These are phyloP conservation scores for Phytopythium vexans DNA, from an alignment of 352 stramenopile species.

Conservation along the genomic window DNA sequence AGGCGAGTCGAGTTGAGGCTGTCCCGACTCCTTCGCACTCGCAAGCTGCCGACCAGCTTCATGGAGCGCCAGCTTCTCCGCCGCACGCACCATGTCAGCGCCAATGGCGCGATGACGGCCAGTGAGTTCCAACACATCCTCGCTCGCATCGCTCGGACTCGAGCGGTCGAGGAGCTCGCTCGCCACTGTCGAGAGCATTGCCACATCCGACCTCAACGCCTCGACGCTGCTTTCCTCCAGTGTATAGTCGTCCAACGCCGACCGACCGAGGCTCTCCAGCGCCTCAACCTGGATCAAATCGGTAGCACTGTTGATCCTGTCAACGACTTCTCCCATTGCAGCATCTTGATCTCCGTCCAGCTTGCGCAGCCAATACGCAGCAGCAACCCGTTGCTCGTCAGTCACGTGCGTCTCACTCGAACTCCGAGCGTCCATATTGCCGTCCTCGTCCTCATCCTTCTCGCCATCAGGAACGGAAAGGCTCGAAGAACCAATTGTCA, in stretches of 20 bases:
- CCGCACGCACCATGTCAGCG: slow-evolving; percentile 8
- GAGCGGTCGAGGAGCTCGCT: background rate
- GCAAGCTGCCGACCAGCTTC: slow-evolving; percentile 32
- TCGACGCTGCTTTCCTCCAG: slow-evolving; percentile 1
- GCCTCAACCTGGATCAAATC: background rate
- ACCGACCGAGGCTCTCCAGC: background rate
- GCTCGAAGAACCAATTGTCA: background rate
- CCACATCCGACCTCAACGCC: background rate
- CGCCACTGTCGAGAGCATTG: background rate
- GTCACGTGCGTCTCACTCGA: background rate
- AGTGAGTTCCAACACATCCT: background rate
- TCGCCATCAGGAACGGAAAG: background rate
- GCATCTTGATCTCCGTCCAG: background rate
- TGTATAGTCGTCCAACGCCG: background rate
- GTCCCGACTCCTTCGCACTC: background rate
- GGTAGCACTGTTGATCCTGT: background rate
- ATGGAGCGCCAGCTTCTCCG: slow-evolving; percentile 43
- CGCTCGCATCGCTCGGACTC: too few species aligned
- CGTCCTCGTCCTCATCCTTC: background rate
- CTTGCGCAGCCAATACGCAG: slow-evolving; percentile 5
- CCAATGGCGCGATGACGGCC: background rate
- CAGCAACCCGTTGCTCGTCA: background rate
- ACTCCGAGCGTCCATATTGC: background rate
- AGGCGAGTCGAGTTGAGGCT: background rate
- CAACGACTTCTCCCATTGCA: background rate